These are phyloP conservation scores for Teratosphaeria pseudoeucalypti DNA, from an alignment of 2,329 filamentous ascomycete species.

Conservation along the genomic window DNA sequence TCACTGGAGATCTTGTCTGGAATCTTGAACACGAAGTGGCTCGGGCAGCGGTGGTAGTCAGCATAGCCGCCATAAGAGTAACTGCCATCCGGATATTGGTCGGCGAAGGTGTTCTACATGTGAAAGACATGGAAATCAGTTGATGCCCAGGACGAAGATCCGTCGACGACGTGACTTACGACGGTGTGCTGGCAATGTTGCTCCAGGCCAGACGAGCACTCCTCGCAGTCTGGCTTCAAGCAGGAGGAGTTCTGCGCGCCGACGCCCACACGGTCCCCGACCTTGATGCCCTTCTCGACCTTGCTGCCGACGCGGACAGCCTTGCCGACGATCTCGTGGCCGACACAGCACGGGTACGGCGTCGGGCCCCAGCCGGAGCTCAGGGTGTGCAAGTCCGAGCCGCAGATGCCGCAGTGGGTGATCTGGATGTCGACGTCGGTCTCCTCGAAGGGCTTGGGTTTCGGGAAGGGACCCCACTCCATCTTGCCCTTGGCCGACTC, in stretches of 20 bases:
- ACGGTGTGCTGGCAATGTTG: constrained; percentile 20
- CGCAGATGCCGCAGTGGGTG: constrained; percentile 22
- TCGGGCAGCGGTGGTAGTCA: constrained; percentile 37
- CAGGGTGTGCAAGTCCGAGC: constrained; percentile 23
- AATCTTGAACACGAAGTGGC: constrained; percentile 50
- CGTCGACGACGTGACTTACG: neutral
- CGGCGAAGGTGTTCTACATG: constrained; percentile 20
- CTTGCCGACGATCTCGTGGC: constrained; percentile 27
- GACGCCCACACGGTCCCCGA: constrained; percentile 38
- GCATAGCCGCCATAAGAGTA: constrained; percentile 56
- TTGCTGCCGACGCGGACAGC: constrained; percentile 24
- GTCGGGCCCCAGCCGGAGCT: constrained; percentile 33
- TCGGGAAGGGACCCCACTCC: constrained; percentile 30
- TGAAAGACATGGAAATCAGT: no score
- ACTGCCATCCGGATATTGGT: constrained; percentile 18
- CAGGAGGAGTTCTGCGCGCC: constrained; percentile 42
- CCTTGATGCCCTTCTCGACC: constrained; percentile 23
- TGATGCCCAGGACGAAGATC: no score
- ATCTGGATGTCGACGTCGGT: constrained; percentile 32
- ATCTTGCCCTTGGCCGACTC: constrained; percentile 43
- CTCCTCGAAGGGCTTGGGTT: constrained; percentile 30
- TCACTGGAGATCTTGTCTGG: constrained; percentile 39
- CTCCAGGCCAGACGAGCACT: constrained; percentile 49
- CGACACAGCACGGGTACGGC: constrained; percentile 27
- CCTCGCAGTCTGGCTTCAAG: constrained; percentile 39